Base-by-base conservation (phyloP, 768 basidiomycete species). In the Russula vinacea region DNA sequence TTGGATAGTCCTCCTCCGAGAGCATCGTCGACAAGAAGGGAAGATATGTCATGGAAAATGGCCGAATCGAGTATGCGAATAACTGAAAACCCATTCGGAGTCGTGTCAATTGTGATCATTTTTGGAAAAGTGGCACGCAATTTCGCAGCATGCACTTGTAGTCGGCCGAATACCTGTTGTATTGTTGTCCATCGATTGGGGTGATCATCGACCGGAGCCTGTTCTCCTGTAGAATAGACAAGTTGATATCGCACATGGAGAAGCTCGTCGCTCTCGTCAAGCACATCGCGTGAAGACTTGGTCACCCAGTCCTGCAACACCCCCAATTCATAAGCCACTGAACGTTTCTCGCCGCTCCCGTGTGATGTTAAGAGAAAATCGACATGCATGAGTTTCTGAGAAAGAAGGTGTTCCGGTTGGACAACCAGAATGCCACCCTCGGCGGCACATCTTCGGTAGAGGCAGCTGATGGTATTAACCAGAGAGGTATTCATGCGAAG, bases 401-500 rank as follows among this genome's bases (percentile, higher is more conserved):
- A 84, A 3, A 84, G 74, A 16, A 83, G 72, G 33, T 85, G 81
- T 52, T 84, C 83, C 0, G 83, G 84, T 55, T 84, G 84, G 13
- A 74, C 62, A 0, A 85, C 72, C 16, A 83, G 69, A n/a, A 85
- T 67, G 0, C 83, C 83, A 10, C 74, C 70, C 22, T 70, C 70
- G 0, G 57, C 57, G 65, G 71, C 73, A 58, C 84, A 85, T 49
- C 76, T 73, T 32, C 70, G 60, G 65, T 78, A 75, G 6, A 84
- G 50, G 5, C 56, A 29, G 8, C 61, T 68, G 16, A 83, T 74
- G 8, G 53, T 54, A 1, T 53, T n/a, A 0, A 65, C 42, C 7
- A 73, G 66, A 55, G 72, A 64, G 2, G 66, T 24, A 0, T 40
- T 9, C 35, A 66, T 58, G 32, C 77, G 39, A 8, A 77, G 66